Evolutionary conservation across 176 grass and related monocot genomes (phyloP), one percentile per base, ranked within the genome.

Genomic region (Oryza meyeriana): DNA sequence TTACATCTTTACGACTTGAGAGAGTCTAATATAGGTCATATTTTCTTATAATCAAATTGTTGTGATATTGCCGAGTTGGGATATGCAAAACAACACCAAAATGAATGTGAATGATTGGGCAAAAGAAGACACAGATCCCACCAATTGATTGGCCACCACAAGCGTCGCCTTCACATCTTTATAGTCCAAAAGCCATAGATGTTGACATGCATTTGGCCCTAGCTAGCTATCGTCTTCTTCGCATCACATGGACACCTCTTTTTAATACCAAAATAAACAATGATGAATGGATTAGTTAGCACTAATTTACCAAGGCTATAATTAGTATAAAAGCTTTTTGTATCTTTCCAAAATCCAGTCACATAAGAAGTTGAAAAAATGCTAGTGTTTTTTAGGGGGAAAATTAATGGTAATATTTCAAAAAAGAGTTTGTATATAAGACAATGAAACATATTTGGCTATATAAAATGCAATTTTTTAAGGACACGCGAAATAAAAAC

Each of bases 121-220:
- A 85, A 79, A 38, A 78, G 18, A 82, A 68, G 55, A 24, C 17
- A 59, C 3, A 47, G n/a, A n/a, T 40, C 47, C 62, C 76, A 39
- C 72, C 35, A 55, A 77, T 29, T 4, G 10, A 67, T 22, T n/a
- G 50, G 22, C 24, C 79, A 79, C 83, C 79, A 83, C 73, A 90
- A 87, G 69, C 64, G 83, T 90, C 88, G 38, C 79, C 61, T 48
- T 87, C 84, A 40, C 31, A 61, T 14, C 73, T 84, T 87, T 74
- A 64, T 62, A 50, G 68, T 90, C 88, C 52, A 90, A 90, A 90
- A 87, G 88, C 67, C 44, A 66, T 79, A 5, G 74, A 84, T 62
- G 32, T 30, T 33, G 88, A 59, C 55, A 87, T 22, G 20, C 79
- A 38, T 59, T 39, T 73, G 29, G 74, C 36, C 48, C 78, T 67